phyloP scores from a whole-genome alignment of 306 rosid species.

The Potentilla sterilis region DNA sequence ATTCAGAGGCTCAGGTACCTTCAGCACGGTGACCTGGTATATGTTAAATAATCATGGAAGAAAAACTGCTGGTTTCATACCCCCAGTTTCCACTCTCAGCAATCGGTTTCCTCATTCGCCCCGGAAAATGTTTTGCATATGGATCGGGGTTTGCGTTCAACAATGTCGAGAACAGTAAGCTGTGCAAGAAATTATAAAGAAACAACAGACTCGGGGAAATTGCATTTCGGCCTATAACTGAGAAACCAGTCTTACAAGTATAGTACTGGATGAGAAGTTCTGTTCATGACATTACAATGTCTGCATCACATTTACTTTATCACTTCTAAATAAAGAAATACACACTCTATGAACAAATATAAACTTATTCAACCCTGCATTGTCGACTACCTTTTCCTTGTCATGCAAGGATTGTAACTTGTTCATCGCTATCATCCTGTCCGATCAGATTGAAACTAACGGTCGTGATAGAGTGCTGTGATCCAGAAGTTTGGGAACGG shows the following conservation, averaged over 20 bases:
- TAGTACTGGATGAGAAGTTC: background rate
- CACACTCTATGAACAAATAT: no score
- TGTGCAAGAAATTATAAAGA: background rate
- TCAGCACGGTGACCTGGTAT: background rate
- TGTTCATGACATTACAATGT: background rate
- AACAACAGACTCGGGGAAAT: background rate
- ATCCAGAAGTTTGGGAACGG: conserved; percentile 26
- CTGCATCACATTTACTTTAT: background rate
- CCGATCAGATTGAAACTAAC: background rate
- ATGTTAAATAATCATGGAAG: background rate
- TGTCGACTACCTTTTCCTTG: background rate
- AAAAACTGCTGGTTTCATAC: no score
- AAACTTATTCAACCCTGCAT: background rate
- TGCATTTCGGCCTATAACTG: background rate
- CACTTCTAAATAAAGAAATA: background rate
- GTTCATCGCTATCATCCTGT: background rate
- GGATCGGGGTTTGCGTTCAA: background rate
- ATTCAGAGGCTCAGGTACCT: background rate
- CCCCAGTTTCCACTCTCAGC: background rate
- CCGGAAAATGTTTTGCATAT: background rate
- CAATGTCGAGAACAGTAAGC: background rate
- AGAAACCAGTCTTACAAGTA: background rate
- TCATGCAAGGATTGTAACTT: background rate
- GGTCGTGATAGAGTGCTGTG: background rate
- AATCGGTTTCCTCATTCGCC: background rate